These are phyloP conservation scores for Dillenia suffruticosa DNA, from an alignment of 164 flowering plant species.

Conservation along the genomic window DNA sequence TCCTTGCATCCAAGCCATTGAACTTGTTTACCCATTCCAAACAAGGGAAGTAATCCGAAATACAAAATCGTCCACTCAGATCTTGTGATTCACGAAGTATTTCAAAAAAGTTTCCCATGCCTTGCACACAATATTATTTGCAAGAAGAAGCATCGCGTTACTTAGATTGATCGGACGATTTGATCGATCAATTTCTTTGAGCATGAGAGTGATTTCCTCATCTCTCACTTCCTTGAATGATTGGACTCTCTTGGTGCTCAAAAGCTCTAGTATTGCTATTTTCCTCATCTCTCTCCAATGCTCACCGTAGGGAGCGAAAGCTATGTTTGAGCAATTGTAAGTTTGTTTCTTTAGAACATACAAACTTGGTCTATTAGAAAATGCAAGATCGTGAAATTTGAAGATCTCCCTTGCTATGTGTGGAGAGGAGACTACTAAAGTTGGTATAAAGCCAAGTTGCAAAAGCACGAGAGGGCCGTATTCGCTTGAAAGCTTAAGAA, in stretches of 20 bases:
- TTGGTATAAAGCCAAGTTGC: background rate
- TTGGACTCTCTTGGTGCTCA: too few species aligned
- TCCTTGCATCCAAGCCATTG: too few species aligned
- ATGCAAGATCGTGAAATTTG: conserved; percentile 8
- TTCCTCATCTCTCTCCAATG: too few species aligned
- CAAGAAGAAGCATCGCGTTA: conserved; percentile 4
- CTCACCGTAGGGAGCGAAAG: conserved; percentile 5
- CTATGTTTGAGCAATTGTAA: conserved; percentile 4
- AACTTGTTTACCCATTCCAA: conserved; percentile 36
- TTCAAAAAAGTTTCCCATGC: conserved; percentile 7
- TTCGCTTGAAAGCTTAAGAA: background rate
- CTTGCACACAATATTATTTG: conserved; percentile 17
- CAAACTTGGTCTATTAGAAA: conserved; percentile 4
- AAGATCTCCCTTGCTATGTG: conserved; percentile 5
- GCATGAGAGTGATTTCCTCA: too few species aligned
- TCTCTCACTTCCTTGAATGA: too few species aligned
- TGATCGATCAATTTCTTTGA: background rate
- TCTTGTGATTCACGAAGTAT: conserved; percentile 12
- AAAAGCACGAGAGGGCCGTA: conserved; percentile 8
- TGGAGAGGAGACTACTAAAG: conserved; percentile 10
- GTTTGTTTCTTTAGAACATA: background rate
- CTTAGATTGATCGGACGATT: conserved; percentile 10
- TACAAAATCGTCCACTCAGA: conserved; percentile 15
- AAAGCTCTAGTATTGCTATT: too few species aligned
- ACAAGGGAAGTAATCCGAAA: conserved; percentile 38